Evolutionary conservation across 495 filamentous ascomycete species (phyloP).

Genomic region (Penicillium steckii): DNA sequence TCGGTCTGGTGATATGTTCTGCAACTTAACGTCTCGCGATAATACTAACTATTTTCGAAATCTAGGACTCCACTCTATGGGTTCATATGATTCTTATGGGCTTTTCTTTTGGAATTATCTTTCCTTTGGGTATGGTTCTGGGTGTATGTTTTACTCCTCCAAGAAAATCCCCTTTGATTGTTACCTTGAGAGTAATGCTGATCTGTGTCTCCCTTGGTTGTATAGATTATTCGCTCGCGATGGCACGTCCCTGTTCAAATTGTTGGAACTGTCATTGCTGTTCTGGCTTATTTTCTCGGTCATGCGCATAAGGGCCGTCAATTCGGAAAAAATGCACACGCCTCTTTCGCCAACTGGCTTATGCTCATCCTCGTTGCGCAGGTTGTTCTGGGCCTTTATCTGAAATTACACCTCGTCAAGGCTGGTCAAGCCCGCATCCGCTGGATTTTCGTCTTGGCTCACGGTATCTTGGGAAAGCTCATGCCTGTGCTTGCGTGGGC

Average conservation of each 20-base stretch:
- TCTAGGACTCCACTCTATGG: constrained; percentile 83
- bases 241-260: constrained; percentile 95
- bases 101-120: constrained; percentile 83
- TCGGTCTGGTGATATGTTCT: too few species aligned
- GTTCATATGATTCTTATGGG: constrained; percentile 89
- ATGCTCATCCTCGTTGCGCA: constrained; percentile 78
- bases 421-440: constrained; percentile 80
- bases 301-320: constrained; percentile 87
- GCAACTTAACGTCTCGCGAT: background rate
- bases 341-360: constrained; percentile 72
- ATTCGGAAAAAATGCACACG: constrained; percentile 82
- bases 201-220: background rate
- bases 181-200: background rate
- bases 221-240: constrained; percentile 79
- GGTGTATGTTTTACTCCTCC: constrained; percentile 59
- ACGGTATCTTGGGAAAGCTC: constrained; percentile 80
- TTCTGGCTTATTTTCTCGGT: constrained; percentile 86
- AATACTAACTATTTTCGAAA: background rate
- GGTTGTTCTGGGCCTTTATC: constrained; percentile 78
- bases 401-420: constrained; percentile 83
- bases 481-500: constrained; percentile 88
- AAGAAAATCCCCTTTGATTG: background rate
- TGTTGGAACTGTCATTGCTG: constrained; percentile 68
- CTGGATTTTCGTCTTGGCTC: constrained; percentile 64
- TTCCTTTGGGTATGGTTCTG: constrained; percentile 93